Conservation (phyloP, 139 green algal species). For the Micractinium conductrix region DNA sequence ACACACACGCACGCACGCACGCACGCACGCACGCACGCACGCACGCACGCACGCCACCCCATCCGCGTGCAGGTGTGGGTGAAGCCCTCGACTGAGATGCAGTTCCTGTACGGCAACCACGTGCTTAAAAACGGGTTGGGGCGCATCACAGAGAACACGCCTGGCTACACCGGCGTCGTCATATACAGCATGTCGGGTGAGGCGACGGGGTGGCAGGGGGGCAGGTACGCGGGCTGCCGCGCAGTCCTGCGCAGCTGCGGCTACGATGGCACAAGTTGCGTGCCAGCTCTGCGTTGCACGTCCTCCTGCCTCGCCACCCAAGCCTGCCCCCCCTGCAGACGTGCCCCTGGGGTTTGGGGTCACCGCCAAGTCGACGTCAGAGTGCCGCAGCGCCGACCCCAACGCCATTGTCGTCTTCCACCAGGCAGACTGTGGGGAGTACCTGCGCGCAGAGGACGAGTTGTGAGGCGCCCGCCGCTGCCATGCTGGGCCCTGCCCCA, state of each 20-base stretch:
- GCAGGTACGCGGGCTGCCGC: no score
- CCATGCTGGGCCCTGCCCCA: no score
- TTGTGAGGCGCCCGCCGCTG: no score
- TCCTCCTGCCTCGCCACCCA: background rate
- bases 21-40: no score
- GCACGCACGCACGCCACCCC: no score
- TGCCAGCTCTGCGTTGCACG: background rate
- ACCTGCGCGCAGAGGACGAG: constrained; percentile 81
- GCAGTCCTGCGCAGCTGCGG: background rate
- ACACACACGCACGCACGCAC: no score
- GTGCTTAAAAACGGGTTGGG: constrained; percentile 97
- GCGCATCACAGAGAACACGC: constrained; percentile 97
- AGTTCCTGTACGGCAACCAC: constrained; percentile 99
- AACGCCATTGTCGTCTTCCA: constrained; percentile 94
- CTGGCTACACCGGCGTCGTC: constrained; percentile 87
- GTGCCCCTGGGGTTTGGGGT: constrained; percentile 98
- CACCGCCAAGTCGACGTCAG: constrained; percentile 88
- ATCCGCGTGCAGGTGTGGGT: constrained; percentile 92
- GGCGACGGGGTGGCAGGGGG: background rate
- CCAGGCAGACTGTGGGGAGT: constrained; percentile 92
- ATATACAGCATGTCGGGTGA: constrained; percentile 53
- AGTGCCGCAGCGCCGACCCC: constrained; percentile 92
- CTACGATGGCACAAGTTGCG: background rate
- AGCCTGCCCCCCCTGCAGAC: constrained; percentile 43
- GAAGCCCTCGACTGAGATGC: constrained; percentile 97